Evolutionary conservation across 257 asterid species (phyloP), one percentile per base, ranked within the genome.

Genomic region (Solanum arcanum): DNA sequence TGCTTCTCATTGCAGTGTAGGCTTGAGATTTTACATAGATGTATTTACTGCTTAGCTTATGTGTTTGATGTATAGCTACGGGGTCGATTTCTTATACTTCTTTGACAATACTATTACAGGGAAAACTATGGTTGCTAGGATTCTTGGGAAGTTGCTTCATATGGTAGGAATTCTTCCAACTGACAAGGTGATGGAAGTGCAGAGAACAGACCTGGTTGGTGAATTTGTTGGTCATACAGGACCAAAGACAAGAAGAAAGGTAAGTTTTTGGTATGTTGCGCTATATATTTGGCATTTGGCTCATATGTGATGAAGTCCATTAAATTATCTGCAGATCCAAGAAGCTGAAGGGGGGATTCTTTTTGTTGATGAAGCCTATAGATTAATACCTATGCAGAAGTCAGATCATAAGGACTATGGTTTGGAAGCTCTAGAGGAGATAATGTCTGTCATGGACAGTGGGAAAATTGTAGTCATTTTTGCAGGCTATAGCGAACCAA

Each of bases 311-410:
- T 68, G 62, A 21, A 76, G 66, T 25, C 76, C 68, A 27, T 59
- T 21, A 59, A 59, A 11, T n/a, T 88, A 44, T 87, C 46, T 86
- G 85, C 89, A 95, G 98, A 93, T 96, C 80, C 91, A 92, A 92
- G 98, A 96, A 93, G 98, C 98, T 3, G 96, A 94, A 89, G 99
- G 98, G 15, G 99, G 98, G n/a, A 94, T 96, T 92, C 92, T 96
- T 74, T 95, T 96, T 78, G 97, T 96, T 52, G 99, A 96, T 87
- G 99, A 96, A 89, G 99, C 99, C 18, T 95, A 96, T 86, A 92
- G 98, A 70, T 90, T 95, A 83, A 93, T 94, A 88, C 98, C 98
- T 20, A 92, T 93, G 96, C 96, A 94, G 91, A 93, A 92, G 84
- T 88, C 98, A 3, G 98, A 93, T 83, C 95, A 92, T 66, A 94